A percentile compares a stretch with the other conserved stretches of the same genome.
Conservation (phyloP, 768 basidiomycete species). For the Chalciporus chontae region DNA sequence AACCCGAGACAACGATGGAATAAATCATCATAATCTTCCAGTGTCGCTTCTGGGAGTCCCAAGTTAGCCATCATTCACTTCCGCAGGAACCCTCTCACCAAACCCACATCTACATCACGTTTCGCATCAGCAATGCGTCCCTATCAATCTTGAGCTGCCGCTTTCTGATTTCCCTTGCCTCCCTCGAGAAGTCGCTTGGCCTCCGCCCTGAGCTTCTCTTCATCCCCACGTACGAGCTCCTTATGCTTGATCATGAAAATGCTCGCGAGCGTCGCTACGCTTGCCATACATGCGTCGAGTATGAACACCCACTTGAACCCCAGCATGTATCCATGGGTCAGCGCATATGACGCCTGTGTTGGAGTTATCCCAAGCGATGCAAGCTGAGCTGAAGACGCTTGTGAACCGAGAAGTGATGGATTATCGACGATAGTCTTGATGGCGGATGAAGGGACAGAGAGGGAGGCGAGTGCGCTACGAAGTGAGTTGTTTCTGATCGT, state of each 20-base stretch:
- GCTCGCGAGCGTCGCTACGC: slow-evolving; percentile 50
- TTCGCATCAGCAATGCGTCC: too few species aligned
- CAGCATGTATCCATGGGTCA: slow-evolving; percentile 48
- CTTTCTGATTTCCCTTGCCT: too few species aligned
- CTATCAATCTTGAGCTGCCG: too few species aligned
- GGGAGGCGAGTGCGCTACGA: slow-evolving; percentile 35
- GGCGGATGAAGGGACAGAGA: slow-evolving; percentile 35
- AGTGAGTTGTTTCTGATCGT: slow-evolving; percentile 44
- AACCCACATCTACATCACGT: too few species aligned
- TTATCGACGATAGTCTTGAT: slow-evolving; percentile 48
- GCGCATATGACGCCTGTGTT: slow-evolving; percentile 36
- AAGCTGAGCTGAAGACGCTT: slow-evolving; percentile 30
- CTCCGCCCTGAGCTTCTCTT: slow-evolving; percentile 45
- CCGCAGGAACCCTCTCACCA: too few species aligned
- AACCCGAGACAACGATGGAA: too few species aligned
- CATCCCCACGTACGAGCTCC: slow-evolving; percentile 56
- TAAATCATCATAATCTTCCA: too few species aligned
- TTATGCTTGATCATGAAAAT: slow-evolving; percentile 60
- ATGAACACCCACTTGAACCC: slow-evolving; percentile 62
- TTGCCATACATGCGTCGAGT: slow-evolving; percentile 54
- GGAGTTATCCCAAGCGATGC: slow-evolving; percentile 34
- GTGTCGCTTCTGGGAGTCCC: too few species aligned
- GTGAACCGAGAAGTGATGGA: slow-evolving; percentile 37
- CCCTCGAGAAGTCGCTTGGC: slow-evolving; percentile 15
- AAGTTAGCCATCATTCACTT: too few species aligned